Percentiles rank a stretch among this genome's conserved stretches.
phyloP scores from a whole-genome alignment of 2,329 filamentous ascomycete genomes.

The Fusarium beomiforme region DNA sequence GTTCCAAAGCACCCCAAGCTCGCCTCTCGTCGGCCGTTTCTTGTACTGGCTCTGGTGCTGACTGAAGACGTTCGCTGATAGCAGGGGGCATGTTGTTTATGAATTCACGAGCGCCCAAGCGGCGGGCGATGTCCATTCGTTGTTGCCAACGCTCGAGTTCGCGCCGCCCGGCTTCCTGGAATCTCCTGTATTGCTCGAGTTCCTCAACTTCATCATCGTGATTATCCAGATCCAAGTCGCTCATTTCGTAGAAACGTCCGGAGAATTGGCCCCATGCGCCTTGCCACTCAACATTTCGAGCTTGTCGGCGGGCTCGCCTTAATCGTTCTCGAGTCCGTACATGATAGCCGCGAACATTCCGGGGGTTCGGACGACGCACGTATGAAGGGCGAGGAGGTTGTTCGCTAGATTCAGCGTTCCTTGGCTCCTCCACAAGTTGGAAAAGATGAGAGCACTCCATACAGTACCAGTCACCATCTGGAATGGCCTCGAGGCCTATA shows the following conservation, averaged over 20 bases:
- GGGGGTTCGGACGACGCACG: slow-evolving; percentile 46
- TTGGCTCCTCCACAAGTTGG: slow-evolving; percentile 47
- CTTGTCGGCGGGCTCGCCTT: slow-evolving; percentile 65
- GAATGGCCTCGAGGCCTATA: slow-evolving; percentile 81
- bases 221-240: slow-evolving; percentile 54
- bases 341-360: slow-evolving; percentile 49
- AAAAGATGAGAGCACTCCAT: slow-evolving; percentile 76
- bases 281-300: slow-evolving; percentile 86
- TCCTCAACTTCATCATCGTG: slow-evolving; percentile 76
- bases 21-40: slow-evolving; percentile 83
- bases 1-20: slow-evolving; percentile 92
- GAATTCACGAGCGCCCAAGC: slow-evolving; percentile 81
- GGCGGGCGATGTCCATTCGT: slow-evolving; percentile 82
- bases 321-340: slow-evolving; percentile 67
- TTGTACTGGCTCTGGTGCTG: slow-evolving; percentile 63
- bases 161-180: slow-evolving; percentile 65
- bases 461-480: slow-evolving; percentile 88
- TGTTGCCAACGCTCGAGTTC: slow-evolving; percentile 82
- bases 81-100: slow-evolving; percentile 66
- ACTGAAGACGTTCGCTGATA: slow-evolving; percentile 71
- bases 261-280: slow-evolving; percentile 80
- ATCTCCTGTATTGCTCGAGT: slow-evolving; percentile 63
- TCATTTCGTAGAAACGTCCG: slow-evolving; percentile 68
- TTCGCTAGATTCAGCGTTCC: slow-evolving; percentile 48
- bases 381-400: slow-evolving; percentile 45